Evolutionary conservation across 257 asterid genomes (phyloP), one percentile per base, ranked within the genome.

Genomic region (Leptodermis oblonga): DNA sequence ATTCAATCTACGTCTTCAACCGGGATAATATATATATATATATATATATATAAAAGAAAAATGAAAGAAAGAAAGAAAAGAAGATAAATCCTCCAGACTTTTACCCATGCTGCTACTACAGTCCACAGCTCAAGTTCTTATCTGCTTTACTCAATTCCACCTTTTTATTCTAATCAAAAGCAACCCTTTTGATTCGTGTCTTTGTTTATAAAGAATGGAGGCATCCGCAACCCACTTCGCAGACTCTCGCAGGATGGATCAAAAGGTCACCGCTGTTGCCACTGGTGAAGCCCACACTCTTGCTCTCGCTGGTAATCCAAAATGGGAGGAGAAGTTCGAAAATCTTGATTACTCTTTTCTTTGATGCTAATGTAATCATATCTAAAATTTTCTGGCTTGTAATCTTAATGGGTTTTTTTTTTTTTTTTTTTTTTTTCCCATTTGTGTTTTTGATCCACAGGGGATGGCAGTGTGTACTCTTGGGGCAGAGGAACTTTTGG

Each of bases 401-500:
- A 6, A 31, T 31, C 23, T 31, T 14, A 3, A 1, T 58, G 34
- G 53, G 68, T 37, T 9, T 48, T 34, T 39, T 15, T 1, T 31
- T 3, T 37, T 56, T 70, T 7, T 17, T 7, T 2, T 14, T 18
- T 25, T n/a, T n/a, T n/a, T n/a, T n/a, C n/a, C n/a, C n/a, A n/a
- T n/a, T n/a, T n/a, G n/a, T 43, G 15, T 61, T 23, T 3, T 0
- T 0, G 26, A 49, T 39, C 41, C 43, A 26, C 55, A 92, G 98
- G 87, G 70, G 92, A 88, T 81, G 97, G 98, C 28, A 82, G 82
- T 69, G 93, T 92, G 61, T 88, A 85, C 77, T 82, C 93, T 49
- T 92, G 98, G 97, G 98, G 98, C 22, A 85, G 98, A 81, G 98
- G 98, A 71, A 84, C 81, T 26, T 86, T 90, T 65, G 97, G 96